These are phyloP conservation scores for Stemphylium vesicarium DNA, from an alignment of 2,329 filamentous ascomycete species.

Conservation along the genomic window DNA sequence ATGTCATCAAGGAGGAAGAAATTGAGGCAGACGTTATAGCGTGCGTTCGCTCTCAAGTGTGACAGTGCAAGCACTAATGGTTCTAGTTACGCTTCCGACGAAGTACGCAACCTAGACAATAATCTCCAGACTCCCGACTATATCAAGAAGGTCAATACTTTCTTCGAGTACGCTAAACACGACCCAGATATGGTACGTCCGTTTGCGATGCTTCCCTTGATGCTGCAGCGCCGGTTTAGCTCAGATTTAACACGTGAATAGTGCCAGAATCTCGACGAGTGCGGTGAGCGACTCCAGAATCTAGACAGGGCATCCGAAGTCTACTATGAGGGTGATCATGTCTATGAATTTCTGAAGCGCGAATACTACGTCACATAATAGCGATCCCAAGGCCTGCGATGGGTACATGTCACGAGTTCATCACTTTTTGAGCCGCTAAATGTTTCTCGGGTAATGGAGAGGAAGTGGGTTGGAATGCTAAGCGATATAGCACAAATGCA, in stretches of 20 bases:
- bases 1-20: slow-evolving; percentile 23
- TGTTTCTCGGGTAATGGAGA: not conserved
- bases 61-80: not conserved
- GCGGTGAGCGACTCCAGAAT: slow-evolving; percentile 12
- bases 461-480: not conserved
- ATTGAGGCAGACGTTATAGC: slow-evolving; percentile 18
- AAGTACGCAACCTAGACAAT: slow-evolving; percentile 14
- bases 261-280: slow-evolving; percentile 28
- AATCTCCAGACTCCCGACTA: slow-evolving; percentile 7
- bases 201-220: not conserved
- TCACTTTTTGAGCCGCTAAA: not conserved
- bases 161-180: slow-evolving; percentile 30
- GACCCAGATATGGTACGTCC: slow-evolving; percentile 30
- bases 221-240: not conserved
- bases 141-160: slow-evolving; percentile 15
- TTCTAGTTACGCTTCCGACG: slow-evolving; percentile 28
- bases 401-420: too few species aligned
- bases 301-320: slow-evolving; percentile 7
- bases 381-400: too few species aligned
- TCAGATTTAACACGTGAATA: slow-evolving; percentile 1
- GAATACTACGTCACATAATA: slow-evolving; percentile 29
- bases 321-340: slow-evolving; percentile 25
- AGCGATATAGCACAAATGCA: not conserved
- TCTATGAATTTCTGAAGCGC: slow-evolving; percentile 25
- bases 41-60: slow-evolving; percentile 12